Evolutionary conservation across 768 basidiomycete genomes (phyloP).

Genomic region (Xerocomus brunneocitrinus): DNA sequence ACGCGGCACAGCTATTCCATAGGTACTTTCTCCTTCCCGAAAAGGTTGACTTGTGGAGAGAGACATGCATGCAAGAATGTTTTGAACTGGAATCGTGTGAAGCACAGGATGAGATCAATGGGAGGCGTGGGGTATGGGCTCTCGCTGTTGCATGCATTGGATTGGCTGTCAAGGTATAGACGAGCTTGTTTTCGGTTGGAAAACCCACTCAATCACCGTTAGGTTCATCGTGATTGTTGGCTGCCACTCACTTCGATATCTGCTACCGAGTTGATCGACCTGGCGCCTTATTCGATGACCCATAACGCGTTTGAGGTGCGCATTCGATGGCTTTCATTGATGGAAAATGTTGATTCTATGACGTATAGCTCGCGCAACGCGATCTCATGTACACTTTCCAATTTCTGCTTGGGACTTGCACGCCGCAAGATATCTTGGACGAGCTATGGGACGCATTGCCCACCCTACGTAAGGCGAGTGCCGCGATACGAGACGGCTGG

Average conservation of each 20-base stretch:
- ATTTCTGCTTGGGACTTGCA: slow-evolving; percentile 50
- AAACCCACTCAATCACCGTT: not conserved
- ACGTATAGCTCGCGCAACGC: slow-evolving; percentile 47
- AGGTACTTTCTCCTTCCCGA: slow-evolving; percentile 47
- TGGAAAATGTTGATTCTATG: not conserved
- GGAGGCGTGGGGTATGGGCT: slow-evolving; percentile 48
- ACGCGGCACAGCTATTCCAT: slow-evolving; percentile 57
- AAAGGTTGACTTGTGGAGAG: slow-evolving; percentile 13
- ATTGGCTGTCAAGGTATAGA: slow-evolving; percentile 54
- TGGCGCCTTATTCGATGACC: slow-evolving; percentile 45
- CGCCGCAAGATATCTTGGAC: slow-evolving; percentile 46
- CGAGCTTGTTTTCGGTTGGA: not conserved
- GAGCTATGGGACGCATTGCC: slow-evolving; percentile 58
- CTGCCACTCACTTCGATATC: slow-evolving; percentile 50
- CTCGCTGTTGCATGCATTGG: slow-evolving; percentile 55
- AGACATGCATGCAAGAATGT: not conserved
- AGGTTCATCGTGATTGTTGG: slow-evolving; percentile 65
- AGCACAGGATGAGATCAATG: not conserved
- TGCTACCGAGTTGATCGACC: slow-evolving; percentile 43
- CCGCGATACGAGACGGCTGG: slow-evolving; percentile 40
- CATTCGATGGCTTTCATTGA: not conserved
- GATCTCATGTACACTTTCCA: slow-evolving; percentile 46
- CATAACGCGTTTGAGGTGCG: slow-evolving; percentile 53
- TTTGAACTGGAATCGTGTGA: not conserved
- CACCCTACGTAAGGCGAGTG: slow-evolving; percentile 41